These are phyloP conservation scores for Phytophthora ohioensis DNA, from an alignment of 352 stramenopile species.

Conservation along the genomic window DNA sequence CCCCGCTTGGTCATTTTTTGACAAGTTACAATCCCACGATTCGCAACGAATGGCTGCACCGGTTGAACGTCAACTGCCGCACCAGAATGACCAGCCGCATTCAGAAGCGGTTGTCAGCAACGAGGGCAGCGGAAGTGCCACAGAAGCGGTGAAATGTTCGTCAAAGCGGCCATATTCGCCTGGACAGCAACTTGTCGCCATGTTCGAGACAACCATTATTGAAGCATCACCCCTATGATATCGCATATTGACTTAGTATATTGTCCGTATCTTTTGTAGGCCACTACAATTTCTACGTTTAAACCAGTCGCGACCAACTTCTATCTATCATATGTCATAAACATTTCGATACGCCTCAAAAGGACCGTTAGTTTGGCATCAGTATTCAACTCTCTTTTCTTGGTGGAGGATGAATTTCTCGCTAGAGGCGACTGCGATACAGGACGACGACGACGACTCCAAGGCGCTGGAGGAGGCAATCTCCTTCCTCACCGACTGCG, in stretches of 20 bases:
- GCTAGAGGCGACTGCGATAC: slow-evolving; percentile 15
- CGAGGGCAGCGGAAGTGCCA: background rate
- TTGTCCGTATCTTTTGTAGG: too few relatives aligned
- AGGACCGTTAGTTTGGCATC: background rate
- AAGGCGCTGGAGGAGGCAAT: slow-evolving; percentile 50
- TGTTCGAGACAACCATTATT: too few relatives aligned
- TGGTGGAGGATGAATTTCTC: slow-evolving; percentile 7
- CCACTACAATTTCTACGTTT: background rate
- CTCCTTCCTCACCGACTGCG: slow-evolving; percentile 52
- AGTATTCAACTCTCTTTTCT: slow-evolving; percentile 16
- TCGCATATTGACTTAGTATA: too few relatives aligned
- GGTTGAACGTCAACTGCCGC: slow-evolving; percentile 22
- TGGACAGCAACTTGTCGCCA: too few relatives aligned
- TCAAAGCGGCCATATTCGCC: too few relatives aligned
- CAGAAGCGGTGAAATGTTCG: background rate
- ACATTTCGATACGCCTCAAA: background rate
- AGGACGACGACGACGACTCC: slow-evolving; percentile 26
- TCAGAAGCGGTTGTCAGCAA: background rate
- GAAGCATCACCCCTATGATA: too few relatives aligned
- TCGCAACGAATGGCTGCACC: slow-evolving; percentile 18
- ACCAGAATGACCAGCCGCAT: slow-evolving; percentile 5
- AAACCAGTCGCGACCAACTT: slow-evolving; percentile 1
- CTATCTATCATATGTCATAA: background rate
- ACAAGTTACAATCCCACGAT: slow-evolving; percentile 23
- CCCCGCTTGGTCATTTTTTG: slow-evolving; percentile 26